Evolutionary conservation across 2,329 filamentous ascomycete genomes (phyloP).

Genomic region (Fusarium luffae): DNA sequence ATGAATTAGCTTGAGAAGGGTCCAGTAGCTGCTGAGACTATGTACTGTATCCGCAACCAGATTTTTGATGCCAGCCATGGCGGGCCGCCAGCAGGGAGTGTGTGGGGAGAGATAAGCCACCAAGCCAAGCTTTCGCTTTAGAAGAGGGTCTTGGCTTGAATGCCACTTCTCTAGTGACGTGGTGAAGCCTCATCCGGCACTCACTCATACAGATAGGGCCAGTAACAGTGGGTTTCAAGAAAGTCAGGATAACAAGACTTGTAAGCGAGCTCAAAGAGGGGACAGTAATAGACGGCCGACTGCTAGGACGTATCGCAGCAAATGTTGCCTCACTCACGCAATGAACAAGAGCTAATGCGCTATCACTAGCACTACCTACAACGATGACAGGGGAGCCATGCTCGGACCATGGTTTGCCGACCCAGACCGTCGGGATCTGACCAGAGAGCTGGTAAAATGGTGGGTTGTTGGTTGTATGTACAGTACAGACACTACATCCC

Average conservation of each 20-base stretch:
- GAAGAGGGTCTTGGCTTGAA: constrained; percentile 28
- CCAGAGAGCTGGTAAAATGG: constrained; percentile 48
- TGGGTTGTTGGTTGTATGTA: constrained; percentile 36
- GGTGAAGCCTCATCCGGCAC: constrained; percentile 14
- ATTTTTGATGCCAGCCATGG: constrained; percentile 38
- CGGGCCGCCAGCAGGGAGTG: constrained; percentile 44
- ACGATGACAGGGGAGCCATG: constrained; percentile 48
- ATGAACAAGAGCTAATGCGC: constrained; percentile 12
- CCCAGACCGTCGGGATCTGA: constrained; percentile 50
- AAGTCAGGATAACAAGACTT: not conserved
- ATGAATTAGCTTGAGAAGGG: constrained; percentile 5
- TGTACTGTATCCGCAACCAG: constrained; percentile 29
- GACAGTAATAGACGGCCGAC: not conserved
- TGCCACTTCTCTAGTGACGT: constrained; percentile 21
- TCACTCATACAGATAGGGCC: constrained; percentile 19
- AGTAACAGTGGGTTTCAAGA: constrained; percentile 24
- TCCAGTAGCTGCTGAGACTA: constrained; percentile 15
- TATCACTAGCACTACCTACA: constrained; percentile 20
- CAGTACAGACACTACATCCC: constrained; percentile 5
- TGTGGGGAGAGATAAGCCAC: constrained; percentile 34
- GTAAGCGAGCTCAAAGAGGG: not conserved
- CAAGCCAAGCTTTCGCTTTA: constrained; percentile 30
- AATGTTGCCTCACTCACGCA: not conserved
- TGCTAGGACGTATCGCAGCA: not conserved
- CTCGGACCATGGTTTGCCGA: constrained; percentile 50